A percentile compares a stretch with the other conserved stretches of the same genome.
Evolutionary conservation across 2,329 filamentous ascomycete genomes (phyloP).

Genomic region (Aspergillus texensis): DNA sequence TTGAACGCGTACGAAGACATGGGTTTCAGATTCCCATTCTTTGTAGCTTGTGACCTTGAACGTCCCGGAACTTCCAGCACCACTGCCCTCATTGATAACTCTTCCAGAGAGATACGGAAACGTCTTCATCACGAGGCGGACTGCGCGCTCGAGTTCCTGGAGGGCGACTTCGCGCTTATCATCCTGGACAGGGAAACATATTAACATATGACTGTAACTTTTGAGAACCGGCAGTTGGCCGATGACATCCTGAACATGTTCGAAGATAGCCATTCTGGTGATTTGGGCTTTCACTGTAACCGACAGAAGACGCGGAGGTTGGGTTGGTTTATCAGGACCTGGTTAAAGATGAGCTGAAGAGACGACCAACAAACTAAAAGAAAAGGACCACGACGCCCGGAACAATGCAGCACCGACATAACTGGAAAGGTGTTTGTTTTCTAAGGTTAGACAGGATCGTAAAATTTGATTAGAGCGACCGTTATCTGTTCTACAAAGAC

Average conservation of each 20-base stretch:
- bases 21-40: neutral
- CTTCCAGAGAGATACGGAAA: conserved; percentile 22
- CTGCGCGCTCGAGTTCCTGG: conserved; percentile 13
- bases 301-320: neutral
- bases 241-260: conserved; percentile 23
- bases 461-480: neutral
- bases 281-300: neutral
- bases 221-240: conserved; percentile 27
- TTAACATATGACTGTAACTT: conserved; percentile 25
- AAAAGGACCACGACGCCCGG: no score
- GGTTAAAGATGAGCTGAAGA: neutral
- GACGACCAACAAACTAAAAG: neutral
- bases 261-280: conserved; percentile 7
- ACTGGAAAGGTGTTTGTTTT: neutral
- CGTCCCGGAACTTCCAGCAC: conserved; percentile 9
- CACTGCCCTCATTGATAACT: conserved; percentile 16
- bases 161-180: conserved; percentile 3
- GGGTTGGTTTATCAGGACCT: neutral
- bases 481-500: neutral
- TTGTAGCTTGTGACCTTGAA: conserved; percentile 14
- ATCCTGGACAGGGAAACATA: conserved; percentile 21
- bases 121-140: conserved; percentile 9
- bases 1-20: conserved; percentile 13
- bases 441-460: neutral
- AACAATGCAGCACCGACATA: neutral